phyloP scores from a whole-genome alignment of 2,329 filamentous ascomycete species.

The Cladosporium halotolerans region DNA sequence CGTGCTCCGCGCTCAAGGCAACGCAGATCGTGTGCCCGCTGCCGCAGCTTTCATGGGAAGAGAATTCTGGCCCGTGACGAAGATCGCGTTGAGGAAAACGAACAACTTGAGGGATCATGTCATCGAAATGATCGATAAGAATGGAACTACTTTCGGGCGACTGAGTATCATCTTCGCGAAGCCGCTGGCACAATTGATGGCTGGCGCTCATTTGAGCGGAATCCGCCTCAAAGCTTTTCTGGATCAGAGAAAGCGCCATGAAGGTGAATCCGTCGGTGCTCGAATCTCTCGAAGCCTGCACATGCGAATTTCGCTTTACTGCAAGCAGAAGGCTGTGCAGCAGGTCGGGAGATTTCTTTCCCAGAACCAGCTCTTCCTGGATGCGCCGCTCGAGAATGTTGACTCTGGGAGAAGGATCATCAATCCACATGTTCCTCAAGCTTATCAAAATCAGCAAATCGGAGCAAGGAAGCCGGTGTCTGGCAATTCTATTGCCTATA shows the following conservation, averaged over 20 bases:
- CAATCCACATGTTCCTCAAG: conserved; percentile 64
- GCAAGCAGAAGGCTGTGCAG: conserved; percentile 59
- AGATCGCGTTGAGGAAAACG: conserved; percentile 57
- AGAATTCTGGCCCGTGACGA: conserved; percentile 62
- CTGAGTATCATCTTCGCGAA: conserved; percentile 62
- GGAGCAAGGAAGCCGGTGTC: conserved; percentile 12
- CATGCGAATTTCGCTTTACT: conserved; percentile 73
- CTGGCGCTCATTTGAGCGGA: conserved; percentile 43
- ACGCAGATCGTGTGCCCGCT: conserved; percentile 19
- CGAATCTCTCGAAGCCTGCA: conserved; percentile 55
- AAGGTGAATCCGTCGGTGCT: conserved; percentile 59
- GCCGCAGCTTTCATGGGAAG: conserved; percentile 15
- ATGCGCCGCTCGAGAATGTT: conserved; percentile 57
- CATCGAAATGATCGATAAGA: conserved; percentile 70
- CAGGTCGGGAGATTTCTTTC: conserved; percentile 63
- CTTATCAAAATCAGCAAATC: conserved; percentile 16
- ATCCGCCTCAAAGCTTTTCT: conserved; percentile 70
- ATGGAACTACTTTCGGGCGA: conserved; percentile 65
- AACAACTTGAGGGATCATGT: conserved; percentile 40
- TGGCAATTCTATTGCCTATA: conserved; percentile 21
- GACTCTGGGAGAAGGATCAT: conserved; percentile 56
- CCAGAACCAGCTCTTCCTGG: conserved; percentile 61
- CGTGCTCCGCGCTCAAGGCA: conserved; percentile 16
- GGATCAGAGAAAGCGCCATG: conserved; percentile 56
- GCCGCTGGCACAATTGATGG: conserved; percentile 68